Evolutionary conservation across 257 asterid genomes (phyloP).

Genomic region (Mentha longifolia): DNA sequence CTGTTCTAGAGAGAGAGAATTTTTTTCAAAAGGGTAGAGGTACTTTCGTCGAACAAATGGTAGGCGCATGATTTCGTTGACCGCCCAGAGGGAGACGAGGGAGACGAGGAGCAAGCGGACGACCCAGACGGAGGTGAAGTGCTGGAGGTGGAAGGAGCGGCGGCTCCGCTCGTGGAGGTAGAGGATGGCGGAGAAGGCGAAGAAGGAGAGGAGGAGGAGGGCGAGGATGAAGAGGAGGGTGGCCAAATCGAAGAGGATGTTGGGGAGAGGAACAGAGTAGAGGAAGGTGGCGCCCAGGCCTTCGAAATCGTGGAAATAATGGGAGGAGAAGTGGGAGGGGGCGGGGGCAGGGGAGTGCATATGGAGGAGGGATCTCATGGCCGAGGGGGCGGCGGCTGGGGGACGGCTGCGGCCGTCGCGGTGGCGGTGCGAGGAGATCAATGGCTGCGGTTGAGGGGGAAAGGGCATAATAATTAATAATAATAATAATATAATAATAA

Average conservation of each 20-base stretch:
- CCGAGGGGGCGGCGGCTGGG: constrained; percentile 26
- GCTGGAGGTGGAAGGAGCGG: constrained; percentile 44
- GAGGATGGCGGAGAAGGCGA: constrained; percentile 49
- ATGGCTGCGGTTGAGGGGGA: constrained; percentile 31
- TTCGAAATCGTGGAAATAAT: constrained; percentile 2
- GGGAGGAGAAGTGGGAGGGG: not conserved
- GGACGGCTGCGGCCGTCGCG: constrained; percentile 40
- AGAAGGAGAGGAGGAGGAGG: constrained; percentile 53
- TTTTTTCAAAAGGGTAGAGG: constrained; percentile 43
- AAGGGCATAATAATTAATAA: not conserved
- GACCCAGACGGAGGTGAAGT: constrained; percentile 67
- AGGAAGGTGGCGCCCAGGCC: constrained; percentile 1
- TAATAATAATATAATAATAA: not conserved
- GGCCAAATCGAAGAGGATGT: constrained; percentile 46
- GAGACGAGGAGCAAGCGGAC: constrained; percentile 58
- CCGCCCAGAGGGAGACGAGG: constrained; percentile 52
- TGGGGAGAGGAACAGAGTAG: constrained; percentile 35
- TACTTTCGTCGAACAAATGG: constrained; percentile 45
- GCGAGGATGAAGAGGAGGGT: constrained; percentile 41
- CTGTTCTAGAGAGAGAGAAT: constrained; percentile 38
- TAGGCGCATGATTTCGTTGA: constrained; percentile 56
- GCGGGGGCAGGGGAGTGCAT: constrained; percentile 1
- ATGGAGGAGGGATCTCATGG: constrained; percentile 54
- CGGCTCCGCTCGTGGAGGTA: constrained; percentile 55
- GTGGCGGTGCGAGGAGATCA: constrained; percentile 12